Evolutionary conservation across 164 flowering plant genomes (phyloP).

Genomic region (Akebia trifoliata): DNA sequence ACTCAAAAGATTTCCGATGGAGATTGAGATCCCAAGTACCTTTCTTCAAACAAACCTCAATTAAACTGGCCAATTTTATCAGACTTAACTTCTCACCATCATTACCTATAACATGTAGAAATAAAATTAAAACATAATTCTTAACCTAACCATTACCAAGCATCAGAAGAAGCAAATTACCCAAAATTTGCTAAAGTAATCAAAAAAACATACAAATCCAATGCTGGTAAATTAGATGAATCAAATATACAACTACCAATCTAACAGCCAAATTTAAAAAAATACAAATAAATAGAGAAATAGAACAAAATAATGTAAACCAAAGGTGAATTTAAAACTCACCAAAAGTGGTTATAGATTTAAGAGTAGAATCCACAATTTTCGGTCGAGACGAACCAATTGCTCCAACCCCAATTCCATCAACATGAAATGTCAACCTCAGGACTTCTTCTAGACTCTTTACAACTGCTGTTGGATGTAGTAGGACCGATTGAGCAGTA

Average conservation of each 20-base stretch:
- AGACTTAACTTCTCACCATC: constrained; percentile 67
- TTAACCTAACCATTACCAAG: no score
- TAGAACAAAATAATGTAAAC: neutral
- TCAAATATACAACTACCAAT: neutral
- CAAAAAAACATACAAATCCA: neutral
- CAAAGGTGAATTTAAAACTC: constrained; percentile 13
- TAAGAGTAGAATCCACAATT: constrained; percentile 38
- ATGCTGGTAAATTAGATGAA: neutral
- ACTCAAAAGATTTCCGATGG: constrained; percentile 57
- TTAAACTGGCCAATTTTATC: constrained; percentile 71
- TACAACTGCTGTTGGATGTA: no score
- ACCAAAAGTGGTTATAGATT: constrained; percentile 30
- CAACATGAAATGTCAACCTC: constrained; percentile 28
- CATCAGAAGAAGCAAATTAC: no score
- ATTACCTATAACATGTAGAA: constrained; percentile 46
- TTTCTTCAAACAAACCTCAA: constrained; percentile 69
- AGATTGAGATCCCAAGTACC: constrained; percentile 59
- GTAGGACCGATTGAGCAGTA: no score
- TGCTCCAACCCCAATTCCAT: constrained; percentile 34
- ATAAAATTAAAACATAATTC: neutral
- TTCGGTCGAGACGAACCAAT: constrained; percentile 21
- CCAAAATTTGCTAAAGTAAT: no score
- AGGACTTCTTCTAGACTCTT: constrained; percentile 16
- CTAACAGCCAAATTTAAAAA: neutral
- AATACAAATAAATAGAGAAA: no score